A percentile compares a stretch with the other conserved stretches of the same genome.
These are phyloP conservation scores for Nymphaea thermarum DNA, from an alignment of 164 flowering plant genomes.

Conservation along the genomic window DNA sequence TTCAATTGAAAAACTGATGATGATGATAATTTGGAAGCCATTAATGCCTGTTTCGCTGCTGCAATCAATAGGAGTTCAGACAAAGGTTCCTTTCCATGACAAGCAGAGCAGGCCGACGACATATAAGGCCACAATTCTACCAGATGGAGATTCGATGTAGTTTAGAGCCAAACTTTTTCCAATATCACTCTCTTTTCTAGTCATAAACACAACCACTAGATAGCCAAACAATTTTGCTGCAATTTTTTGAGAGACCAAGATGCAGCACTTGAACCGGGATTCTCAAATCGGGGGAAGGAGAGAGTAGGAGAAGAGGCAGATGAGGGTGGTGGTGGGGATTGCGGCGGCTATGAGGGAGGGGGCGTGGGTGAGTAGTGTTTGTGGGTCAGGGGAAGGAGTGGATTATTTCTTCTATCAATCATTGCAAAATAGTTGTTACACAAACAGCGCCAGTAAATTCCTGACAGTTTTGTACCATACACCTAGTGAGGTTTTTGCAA, in stretches of 20 bases:
- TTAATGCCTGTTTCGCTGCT: background rate
- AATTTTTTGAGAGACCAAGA: no score
- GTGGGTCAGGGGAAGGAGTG: no score
- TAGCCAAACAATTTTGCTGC: background rate
- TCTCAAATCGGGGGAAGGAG: background rate
- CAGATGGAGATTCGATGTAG: background rate
- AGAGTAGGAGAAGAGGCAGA: no score
- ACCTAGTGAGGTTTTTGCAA: no score
- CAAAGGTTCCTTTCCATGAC: background rate
- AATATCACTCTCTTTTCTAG: background rate
- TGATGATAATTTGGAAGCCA: background rate
- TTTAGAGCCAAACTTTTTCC: background rate
- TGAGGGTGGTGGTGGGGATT: no score
- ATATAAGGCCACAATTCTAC: background rate
- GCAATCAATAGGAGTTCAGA: background rate
- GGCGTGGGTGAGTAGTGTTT: no score
- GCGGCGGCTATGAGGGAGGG: no score
- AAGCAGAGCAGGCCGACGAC: background rate
- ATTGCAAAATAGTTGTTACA: no score
- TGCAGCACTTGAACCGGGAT: background rate
- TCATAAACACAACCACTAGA: background rate
- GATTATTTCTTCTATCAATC: no score
- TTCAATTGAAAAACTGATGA: background rate
- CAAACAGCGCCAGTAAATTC: no score
- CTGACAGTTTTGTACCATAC: no score